Conservation (phyloP, 1,139 yeast species). For the Suhomyces panamericanus region DNA sequence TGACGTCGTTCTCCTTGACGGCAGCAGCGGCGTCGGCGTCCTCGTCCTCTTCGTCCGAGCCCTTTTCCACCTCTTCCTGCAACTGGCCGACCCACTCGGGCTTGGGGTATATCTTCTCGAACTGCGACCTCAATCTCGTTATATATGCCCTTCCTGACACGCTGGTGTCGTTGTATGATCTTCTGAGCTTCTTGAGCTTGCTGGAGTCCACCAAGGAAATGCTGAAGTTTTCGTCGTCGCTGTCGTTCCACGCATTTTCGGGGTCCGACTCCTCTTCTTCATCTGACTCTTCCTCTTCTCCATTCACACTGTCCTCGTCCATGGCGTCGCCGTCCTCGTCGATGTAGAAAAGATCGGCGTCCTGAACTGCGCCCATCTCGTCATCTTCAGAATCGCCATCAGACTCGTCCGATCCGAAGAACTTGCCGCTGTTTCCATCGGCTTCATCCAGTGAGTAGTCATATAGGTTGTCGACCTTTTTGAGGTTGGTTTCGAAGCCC, state of each 20-base stretch:
- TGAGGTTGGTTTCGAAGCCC: conserved; percentile 71
- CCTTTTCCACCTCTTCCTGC: conserved; percentile 28
- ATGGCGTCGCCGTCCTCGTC: conserved; percentile 50
- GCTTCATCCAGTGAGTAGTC: conserved; percentile 48
- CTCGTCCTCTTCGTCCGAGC: conserved; percentile 26
- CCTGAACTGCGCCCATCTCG: conserved; percentile 42
- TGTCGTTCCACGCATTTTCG: conserved; percentile 79
- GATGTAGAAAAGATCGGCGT: conserved; percentile 65
- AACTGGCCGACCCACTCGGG: conserved; percentile 77
- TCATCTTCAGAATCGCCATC: conserved; percentile 16
- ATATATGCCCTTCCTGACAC: conserved; percentile 70
- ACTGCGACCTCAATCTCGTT: conserved; percentile 75
- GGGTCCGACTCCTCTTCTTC: conserved; percentile 26
- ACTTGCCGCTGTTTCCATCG: conserved; percentile 28
- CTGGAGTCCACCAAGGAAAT: conserved; percentile 63
- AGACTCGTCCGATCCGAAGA: conserved; percentile 27
- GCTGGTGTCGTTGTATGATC: conserved; percentile 55
- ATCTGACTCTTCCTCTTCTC: conserved; percentile 32
- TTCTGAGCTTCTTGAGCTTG: conserved; percentile 71
- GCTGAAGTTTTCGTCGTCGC: conserved; percentile 78
- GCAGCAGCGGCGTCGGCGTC: conserved; percentile 33
- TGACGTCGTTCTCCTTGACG: conserved; percentile 46
- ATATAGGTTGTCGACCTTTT: conserved; percentile 56
- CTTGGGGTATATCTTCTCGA: conserved; percentile 81
- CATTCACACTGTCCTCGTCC: conserved; percentile 37